Conservation (phyloP, 2,329 filamentous ascomycete species). For the Microdochium trichocladiopsis region DNA sequence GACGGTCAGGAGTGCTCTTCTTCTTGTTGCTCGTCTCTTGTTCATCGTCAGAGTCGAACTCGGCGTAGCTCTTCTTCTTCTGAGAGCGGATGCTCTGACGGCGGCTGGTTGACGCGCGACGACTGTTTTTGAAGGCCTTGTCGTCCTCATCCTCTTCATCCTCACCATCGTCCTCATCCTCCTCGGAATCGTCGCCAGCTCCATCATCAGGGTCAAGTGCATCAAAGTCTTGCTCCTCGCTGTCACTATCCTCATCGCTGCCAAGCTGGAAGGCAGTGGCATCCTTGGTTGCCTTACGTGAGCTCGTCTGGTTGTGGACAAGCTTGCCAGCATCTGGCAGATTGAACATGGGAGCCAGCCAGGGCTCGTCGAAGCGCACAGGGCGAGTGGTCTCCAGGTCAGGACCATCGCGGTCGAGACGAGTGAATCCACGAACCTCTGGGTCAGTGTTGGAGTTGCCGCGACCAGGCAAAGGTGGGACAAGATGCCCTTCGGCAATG, state of each 20-base stretch:
- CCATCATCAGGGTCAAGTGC: conserved; percentile 5
- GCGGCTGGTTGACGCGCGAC: not conserved
- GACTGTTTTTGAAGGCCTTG: not conserved
- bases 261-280: not conserved
- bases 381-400: conserved; percentile 17
- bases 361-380: conserved; percentile 22
- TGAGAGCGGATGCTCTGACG: not conserved
- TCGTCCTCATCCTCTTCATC: not conserved
- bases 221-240: conserved; percentile 31
- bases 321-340: conserved; percentile 14
- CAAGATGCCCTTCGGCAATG: conserved; percentile 30
- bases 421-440: conserved; percentile 24
- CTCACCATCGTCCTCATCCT: not conserved
- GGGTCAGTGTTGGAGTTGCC: conserved; percentile 10
- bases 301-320: conserved; percentile 2
- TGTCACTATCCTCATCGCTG: conserved; percentile 1
- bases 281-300: not conserved
- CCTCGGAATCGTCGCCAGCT: not conserved
- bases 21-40: not conserved
- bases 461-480: conserved; percentile 25
- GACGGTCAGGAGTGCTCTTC: not conserved
- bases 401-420: conserved; percentile 13
- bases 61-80: not conserved
- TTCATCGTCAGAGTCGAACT: not conserved
- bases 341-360: conserved; percentile 23